Conservation (phyloP, 2,329 filamentous ascomycete species). For the Chalaropsis ovoidea region DNA sequence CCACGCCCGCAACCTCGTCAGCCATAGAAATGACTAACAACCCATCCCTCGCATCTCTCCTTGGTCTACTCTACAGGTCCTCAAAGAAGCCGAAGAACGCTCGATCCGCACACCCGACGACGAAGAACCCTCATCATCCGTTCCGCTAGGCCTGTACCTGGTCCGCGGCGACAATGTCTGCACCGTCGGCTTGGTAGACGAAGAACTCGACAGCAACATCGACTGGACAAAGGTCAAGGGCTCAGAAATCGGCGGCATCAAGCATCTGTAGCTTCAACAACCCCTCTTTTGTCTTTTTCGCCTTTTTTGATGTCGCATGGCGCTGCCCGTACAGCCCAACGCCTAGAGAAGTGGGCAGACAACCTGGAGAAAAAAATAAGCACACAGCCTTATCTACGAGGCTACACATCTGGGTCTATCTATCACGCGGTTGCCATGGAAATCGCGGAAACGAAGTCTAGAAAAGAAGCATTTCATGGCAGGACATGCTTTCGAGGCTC, state of each 20-base stretch:
- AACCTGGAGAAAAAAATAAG: background rate
- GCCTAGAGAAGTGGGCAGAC: background rate
- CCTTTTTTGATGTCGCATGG: background rate
- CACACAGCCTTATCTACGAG: background rate
- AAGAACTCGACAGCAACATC: conserved; percentile 78
- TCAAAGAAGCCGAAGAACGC: conserved; percentile 74
- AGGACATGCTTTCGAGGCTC: no score
- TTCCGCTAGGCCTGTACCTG: conserved; percentile 79
- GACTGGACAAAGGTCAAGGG: conserved; percentile 89
- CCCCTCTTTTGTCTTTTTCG: background rate
- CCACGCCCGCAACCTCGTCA: background rate
- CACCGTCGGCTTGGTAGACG: conserved; percentile 79
- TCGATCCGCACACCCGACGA: conserved; percentile 82
- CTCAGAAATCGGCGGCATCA: conserved; percentile 71
- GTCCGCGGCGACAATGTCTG: conserved; percentile 93
- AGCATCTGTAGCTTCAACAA: conserved; percentile 43
- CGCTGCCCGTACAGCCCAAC: background rate
- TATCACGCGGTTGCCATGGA: background rate
- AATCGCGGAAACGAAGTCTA: background rate
- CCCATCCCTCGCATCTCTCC: background rate
- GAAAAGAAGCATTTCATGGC: background rate
- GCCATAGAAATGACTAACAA: background rate
- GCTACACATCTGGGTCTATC: background rate
- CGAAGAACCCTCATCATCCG: conserved; percentile 65
- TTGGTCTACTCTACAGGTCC: conserved; percentile 45